phyloP scores from a whole-genome alignment of 208 protist genomes.

The Leishmania gerbilli region DNA sequence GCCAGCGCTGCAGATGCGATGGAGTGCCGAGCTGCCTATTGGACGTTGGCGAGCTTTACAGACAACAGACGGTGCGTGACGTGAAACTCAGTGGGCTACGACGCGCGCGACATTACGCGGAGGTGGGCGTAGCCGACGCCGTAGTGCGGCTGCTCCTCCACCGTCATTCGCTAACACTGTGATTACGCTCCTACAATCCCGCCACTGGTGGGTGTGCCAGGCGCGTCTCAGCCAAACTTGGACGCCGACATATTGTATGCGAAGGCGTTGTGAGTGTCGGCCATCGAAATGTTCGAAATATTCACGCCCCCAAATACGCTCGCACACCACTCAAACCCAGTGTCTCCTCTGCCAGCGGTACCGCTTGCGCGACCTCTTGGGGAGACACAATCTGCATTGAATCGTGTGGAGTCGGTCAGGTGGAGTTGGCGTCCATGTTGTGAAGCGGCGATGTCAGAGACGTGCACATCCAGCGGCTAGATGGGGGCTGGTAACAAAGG shows the following conservation, averaged over 20 bases:
- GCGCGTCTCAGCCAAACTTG: constrained; percentile 42
- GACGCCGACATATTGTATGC: constrained; percentile 39
- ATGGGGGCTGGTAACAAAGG: neutral
- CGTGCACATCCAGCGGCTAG: neutral
- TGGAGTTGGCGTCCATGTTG: neutral
- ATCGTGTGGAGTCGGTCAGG: too few relatives aligned
- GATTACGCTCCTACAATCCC: constrained; percentile 35
- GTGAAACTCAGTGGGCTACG: constrained; percentile 20
- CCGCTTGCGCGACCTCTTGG: neutral
- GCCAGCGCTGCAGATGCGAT: constrained; percentile 15
- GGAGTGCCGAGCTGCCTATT: constrained; percentile 36
- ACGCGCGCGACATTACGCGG: constrained; percentile 24
- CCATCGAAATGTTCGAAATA: constrained; percentile 43
- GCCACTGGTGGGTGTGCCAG: constrained; percentile 18
- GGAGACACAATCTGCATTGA: neutral
- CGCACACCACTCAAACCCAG: constrained; percentile 53
- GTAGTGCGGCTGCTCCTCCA: constrained; percentile 48
- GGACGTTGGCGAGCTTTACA: constrained; percentile 28
- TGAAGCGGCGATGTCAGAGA: neutral
- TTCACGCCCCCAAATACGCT: constrained; percentile 33
- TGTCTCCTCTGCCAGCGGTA: constrained; percentile 11
- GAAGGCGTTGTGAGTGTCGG: constrained; percentile 53
- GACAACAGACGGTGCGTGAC: constrained; percentile 49
- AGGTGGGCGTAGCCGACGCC: constrained; percentile 63
- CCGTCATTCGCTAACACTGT: constrained; percentile 45